Base-by-base conservation (phyloP, 2,329 filamentous ascomycete genomes). In the Diaporthe citriasiana region DNA sequence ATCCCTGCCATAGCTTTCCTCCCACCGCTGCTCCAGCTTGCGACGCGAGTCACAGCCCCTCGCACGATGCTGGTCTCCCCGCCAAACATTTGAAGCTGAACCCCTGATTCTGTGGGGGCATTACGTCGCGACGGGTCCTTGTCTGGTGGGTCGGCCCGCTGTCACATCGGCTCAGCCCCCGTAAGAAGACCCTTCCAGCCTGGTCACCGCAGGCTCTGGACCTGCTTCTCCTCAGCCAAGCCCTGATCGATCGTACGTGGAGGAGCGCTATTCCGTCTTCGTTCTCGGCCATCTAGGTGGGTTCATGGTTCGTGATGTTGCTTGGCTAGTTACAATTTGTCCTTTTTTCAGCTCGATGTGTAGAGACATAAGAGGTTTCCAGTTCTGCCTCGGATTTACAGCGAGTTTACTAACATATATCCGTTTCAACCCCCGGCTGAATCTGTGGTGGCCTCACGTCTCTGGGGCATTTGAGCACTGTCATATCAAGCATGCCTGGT, bases 31-130 rank as follows among this genome's bases (percentile, higher is more conserved):
- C 30, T 38, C 63, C 30, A 25, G 30, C 63, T 38, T 66, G 63
- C 45, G 45, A 66, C 63, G 63, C 63, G 63, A 66, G 63, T 66
- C 63, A 66, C 45, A 66, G 63, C 63, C 63, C 63, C 63, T 66
- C 63, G 63, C 45, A 19, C 45, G 19, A 38, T 66, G 63, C 63
- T 47, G 63, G 30, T 25, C 42, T 51, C 45, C 63, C 63, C 45
- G 63, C 63, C 63, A 66, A 66, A 66, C 63, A 66, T 51, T 66
- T 38, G 63, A 66, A 27, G 30, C 63, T 66, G 30, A 35, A 66
- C 63, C 63, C 63, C 63, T 66, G 63, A n/a, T 66, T 66, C 63
- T 51, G 63, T 51, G 63, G 63, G 53, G 30, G 12, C 63, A 66
- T 66, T 66, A 66, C 63, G 63, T 66, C 63, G 63, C 4, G 47